Evolutionary conservation across 1,284 basidiomycete species (phyloP).

Genomic region (Puccinia triticina): DNA sequence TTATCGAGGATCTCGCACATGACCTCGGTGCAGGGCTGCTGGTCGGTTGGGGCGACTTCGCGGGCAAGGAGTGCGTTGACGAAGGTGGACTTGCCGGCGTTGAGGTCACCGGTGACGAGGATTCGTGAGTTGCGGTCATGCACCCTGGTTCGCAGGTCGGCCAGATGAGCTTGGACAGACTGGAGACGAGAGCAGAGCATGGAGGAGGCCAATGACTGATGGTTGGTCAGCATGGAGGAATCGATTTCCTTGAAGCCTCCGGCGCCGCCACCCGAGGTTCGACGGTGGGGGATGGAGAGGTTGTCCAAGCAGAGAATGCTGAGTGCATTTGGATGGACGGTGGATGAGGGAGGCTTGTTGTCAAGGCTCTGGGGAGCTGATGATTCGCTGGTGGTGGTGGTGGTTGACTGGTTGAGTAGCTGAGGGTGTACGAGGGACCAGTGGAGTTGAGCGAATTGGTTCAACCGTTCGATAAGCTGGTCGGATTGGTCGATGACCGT

Average conservation of each 20-base stretch:
- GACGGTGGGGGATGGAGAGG: conserved; percentile 31
- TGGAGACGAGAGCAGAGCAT: conserved; percentile 32
- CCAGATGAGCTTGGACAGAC: conserved; percentile 67
- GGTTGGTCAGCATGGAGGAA: conserved; percentile 31
- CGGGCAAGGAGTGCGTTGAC: conserved; percentile 89
- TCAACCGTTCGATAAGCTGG: conserved; percentile 5
- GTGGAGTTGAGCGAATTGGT: conserved; percentile 26
- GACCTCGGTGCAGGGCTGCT: conserved; percentile 95
- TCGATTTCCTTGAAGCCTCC: conserved; percentile 20
- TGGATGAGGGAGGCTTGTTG: not conserved
- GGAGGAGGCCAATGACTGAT: conserved; percentile 38
- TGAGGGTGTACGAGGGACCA: conserved; percentile 29
- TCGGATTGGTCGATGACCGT: conserved; percentile 42
- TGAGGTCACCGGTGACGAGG: conserved; percentile 97
- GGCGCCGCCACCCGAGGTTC: conserved; percentile 24
- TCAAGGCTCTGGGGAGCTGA: not conserved
- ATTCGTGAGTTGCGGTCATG: conserved; percentile 93
- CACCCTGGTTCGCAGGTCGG: conserved; percentile 81
- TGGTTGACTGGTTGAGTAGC: not conserved
- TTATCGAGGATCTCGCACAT: conserved; percentile 98
- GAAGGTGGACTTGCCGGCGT: conserved; percentile 97
- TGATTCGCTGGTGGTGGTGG: not conserved
- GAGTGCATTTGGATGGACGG: not conserved
- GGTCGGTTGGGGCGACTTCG: conserved; percentile 93
- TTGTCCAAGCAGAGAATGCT: conserved; percentile 27